Conservation (phyloP, 129 eudicot species). For the Glebionis coronaria region DNA sequence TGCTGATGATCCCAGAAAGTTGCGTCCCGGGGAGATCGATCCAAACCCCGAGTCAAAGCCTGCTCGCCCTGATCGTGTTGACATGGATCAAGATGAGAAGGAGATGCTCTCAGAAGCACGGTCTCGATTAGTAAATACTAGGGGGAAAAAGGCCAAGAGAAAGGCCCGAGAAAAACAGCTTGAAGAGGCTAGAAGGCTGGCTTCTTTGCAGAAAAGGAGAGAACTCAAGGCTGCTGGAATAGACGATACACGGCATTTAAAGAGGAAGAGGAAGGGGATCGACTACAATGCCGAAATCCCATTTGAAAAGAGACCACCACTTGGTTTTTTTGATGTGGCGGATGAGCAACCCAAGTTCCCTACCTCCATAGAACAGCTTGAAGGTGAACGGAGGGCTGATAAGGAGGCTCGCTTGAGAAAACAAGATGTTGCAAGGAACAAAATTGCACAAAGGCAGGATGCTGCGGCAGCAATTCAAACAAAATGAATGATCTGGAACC, state of each 20-base stretch:
- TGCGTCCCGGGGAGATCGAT: conserved; percentile 96
- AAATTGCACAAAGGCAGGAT: conserved; percentile 91
- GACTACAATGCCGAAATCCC: conserved; percentile 97
- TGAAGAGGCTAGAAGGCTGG: conserved; percentile 98
- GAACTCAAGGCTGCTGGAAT: conserved; percentile 98
- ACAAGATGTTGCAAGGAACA: conserved; percentile 90
- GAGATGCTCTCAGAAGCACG: conserved; percentile 99
- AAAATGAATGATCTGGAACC: conserved; percentile 93
- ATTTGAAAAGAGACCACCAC: conserved; percentile 91
- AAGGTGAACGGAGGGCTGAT: conserved; percentile 89
- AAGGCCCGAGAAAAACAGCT: conserved; percentile 94
- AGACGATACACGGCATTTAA: conserved; percentile 53
- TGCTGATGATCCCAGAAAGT: conserved; percentile 91
- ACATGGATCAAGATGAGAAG: conserved; percentile 98
- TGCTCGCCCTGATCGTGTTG: conserved; percentile 99
- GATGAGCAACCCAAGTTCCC: conserved; percentile 87
- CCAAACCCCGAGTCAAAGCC: conserved; percentile 98
- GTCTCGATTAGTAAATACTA: conserved; percentile 85
- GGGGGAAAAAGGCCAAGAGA: conserved; percentile 96
- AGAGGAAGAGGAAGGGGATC: conserved; percentile 83
- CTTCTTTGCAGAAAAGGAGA: conserved; percentile 91
- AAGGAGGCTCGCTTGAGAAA: conserved; percentile 84
- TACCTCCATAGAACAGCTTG: conserved; percentile 86
- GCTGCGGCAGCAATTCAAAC: conserved; percentile 90
- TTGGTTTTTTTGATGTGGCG: conserved; percentile 81